These are phyloP conservation scores for Cokeromyces recurvatus DNA, from an alignment of 371 early-diverging fungal genomes.

Conservation along the genomic window DNA sequence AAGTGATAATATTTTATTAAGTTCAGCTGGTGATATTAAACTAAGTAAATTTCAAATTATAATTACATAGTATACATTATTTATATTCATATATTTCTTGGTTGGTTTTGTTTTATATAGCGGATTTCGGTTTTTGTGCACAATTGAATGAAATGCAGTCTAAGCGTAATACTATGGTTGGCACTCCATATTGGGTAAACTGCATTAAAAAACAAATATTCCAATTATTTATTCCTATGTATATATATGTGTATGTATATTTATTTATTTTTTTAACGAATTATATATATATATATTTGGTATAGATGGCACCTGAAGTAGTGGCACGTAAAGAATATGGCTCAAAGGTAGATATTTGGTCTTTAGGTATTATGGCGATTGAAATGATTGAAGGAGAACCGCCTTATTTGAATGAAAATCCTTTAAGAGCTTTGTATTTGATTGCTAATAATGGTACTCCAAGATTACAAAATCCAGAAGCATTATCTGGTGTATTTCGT, in stretches of 20 bases:
- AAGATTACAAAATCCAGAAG: slow-evolving; percentile 84
- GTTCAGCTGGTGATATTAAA: slow-evolving; percentile 87
- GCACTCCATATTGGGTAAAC: slow-evolving; percentile 80
- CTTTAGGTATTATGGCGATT: slow-evolving; percentile 93
- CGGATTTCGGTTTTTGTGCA: slow-evolving; percentile 96
- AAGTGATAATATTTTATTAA: slow-evolving; percentile 92
- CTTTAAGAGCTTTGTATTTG: slow-evolving; percentile 86
- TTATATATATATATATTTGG: slow-evolving; percentile 25
- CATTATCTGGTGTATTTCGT: slow-evolving; percentile 69
- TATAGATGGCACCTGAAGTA: slow-evolving; percentile 98
- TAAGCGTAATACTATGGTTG: slow-evolving; percentile 90
- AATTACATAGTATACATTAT: background rate
- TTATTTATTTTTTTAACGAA: background rate
- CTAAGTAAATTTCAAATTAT: slow-evolving; percentile 68
- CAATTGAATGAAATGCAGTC: slow-evolving; percentile 75
- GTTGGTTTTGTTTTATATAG: slow-evolving; percentile 37
- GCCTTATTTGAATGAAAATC: slow-evolving; percentile 93
- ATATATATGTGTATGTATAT: no score
- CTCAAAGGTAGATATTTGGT: slow-evolving; percentile 96
- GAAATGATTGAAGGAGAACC: slow-evolving; percentile 94
- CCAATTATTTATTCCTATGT: no score
- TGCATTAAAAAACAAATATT: no score
- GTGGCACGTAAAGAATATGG: slow-evolving; percentile 93
- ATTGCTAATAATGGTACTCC: slow-evolving; percentile 98
- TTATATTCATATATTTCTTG: background rate